Base-by-base conservation (phyloP, 257 asterid species). In the Plectranthus barbatus region DNA sequence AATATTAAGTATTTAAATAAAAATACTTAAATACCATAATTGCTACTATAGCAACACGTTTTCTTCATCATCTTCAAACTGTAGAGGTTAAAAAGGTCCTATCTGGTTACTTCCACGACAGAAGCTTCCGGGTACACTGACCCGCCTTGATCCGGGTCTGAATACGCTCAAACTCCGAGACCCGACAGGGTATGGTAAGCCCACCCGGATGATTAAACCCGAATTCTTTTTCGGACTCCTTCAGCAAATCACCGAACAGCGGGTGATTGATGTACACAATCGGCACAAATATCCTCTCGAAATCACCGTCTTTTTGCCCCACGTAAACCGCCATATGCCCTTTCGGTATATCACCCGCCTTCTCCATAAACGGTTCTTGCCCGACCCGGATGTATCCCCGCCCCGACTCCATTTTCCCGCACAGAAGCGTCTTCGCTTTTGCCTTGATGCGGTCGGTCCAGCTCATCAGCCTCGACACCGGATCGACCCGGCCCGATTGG, bases 121-220 rank as follows among this genome's bases (percentile, higher is more conserved):
- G 31, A 2, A 26, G 31, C 3, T 26, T 26, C 74, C 80, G 79
- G 80, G 74, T 54, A 24, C 64, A 17, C 23, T 36, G 79, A 62
- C 75, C 84, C 66, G 81, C 67, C 58, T 78, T 34, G 73, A 88
- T 86, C 77, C 90, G 83, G 85, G 85, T 81, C 83, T 79, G 84
- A n/a, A 88, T 81, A 13, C 76, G 75, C 95, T 88, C 92, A 77
- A 88, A 83, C 86, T 88, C 96, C 70, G 96, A 72, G 69, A 85
- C 52, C 77, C 78, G 88, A 65, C 95, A 85, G 5, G 95, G 95
- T 59, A 88, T 75, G 3, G 86, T 79, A 13, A 88, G 63, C 49
- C 85, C 92, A 34, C 96, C 95, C 56, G 90, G 86, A n/a, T 88
- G 88, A 48, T 80, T 36, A 44, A 80, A 88, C 84, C 96, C 96